Conservation (phyloP, 345 rosid genomes). For the Pugionium dolabratum region DNA sequence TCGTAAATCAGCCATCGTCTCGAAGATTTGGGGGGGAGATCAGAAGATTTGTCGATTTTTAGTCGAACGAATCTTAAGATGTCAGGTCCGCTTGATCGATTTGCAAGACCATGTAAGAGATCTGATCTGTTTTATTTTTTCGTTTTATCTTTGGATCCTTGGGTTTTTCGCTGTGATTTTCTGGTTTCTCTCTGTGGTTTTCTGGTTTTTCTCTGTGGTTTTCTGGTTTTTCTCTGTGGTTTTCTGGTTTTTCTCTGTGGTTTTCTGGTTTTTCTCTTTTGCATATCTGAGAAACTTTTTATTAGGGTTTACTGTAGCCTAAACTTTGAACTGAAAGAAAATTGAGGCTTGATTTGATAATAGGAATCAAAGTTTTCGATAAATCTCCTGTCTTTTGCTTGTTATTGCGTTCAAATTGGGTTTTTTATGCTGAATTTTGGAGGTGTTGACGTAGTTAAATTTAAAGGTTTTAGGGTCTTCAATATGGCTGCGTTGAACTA, state of each 20-base stretch:
- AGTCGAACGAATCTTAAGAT: constrained; percentile 43
- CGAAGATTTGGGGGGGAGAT: constrained; percentile 15
- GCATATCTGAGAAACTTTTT: background rate
- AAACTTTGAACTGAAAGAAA: background rate
- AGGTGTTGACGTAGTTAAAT: background rate
- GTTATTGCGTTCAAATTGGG: background rate
- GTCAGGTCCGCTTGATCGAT: constrained; percentile 98
- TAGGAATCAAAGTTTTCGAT: background rate
- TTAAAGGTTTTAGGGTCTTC: constrained; percentile 1
- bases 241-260: background rate
- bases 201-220: background rate
- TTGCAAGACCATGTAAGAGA: constrained; percentile 95
- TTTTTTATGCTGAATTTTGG: background rate
- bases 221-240: background rate
- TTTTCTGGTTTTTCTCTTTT: background rate
- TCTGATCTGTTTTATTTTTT: constrained; percentile 9
- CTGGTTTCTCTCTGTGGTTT: background rate
- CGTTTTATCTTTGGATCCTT: background rate
- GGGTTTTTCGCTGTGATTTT: background rate
- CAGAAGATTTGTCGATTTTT: constrained; percentile 8
- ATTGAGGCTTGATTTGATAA: background rate
- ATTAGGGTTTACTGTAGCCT: constrained; percentile 40
- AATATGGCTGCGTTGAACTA: constrained; percentile 9
- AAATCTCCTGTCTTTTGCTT: constrained; percentile 7
- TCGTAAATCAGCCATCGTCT: constrained; percentile 38